Base-by-base conservation (phyloP, 805 yeast genomes). In the Saccharomycopsis fermentans region DNA sequence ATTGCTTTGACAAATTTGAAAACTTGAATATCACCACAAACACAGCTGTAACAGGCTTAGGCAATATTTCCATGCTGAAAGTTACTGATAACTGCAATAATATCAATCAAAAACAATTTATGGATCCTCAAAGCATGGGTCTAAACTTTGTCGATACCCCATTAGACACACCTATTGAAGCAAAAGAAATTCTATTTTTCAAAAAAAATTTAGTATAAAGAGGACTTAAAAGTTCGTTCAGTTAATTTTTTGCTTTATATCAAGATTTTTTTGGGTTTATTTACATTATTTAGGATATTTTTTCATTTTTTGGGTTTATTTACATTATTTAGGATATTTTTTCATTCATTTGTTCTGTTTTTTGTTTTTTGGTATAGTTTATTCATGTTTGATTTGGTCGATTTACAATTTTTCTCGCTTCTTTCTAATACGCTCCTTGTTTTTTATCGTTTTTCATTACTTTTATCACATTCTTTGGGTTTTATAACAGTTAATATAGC, bases 1-100 rank as follows among this genome's bases (percentile, higher is more conserved):
- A 58, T 16, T 14, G 53, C 32, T 52, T 58, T 50, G 58, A 36
- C 21, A 55, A 57, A 14, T 55, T 58, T 34, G 52, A 51, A 17
- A 40, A 55, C 26, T 29, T 48, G 39, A 37, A 52, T 24, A 47
- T 55, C 17, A 32, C 16, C 4, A 21, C 48, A 26, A 21, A 12
- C 36, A 35, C 47, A 12, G 19, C 47, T 16, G 17, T 17, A 8
- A 53, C 39, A 6, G 36, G 17, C 9, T 36, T 21, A 39, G 29
- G 29, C 12, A 17, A 34, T 21, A 43, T 12, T 11, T 14, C 29
- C 26, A 21, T 27, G 12, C 24, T 6, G 16, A 43, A 19, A 24
- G 6, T 1, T 12, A 21, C 24, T 21, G 26, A 4, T 17, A 2
- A 21, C 11, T 4, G 50, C 14, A 43, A 21, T 24, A 43, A 6